Conservation (phyloP, 352 stramenopile genomes). For the Pythium dissotocum region DNA sequence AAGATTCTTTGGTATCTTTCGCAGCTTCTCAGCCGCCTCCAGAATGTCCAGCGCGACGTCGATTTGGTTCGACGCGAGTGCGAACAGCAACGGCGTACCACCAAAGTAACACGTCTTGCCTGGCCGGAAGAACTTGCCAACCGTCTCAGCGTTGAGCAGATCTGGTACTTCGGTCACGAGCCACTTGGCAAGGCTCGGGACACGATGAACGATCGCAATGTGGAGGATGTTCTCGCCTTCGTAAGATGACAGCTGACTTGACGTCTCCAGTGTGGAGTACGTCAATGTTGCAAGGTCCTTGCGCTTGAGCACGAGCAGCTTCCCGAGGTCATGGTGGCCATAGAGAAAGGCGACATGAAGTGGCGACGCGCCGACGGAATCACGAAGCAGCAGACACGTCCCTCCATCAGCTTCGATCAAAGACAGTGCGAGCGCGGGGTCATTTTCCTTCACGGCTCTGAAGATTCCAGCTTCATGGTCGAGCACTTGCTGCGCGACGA, state of each 20-base stretch:
- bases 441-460: conserved; percentile 47
- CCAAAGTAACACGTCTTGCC: conserved; percentile 65
- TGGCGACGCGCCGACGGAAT: conserved; percentile 50
- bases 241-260: conserved; percentile 43
- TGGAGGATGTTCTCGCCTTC: conserved; percentile 68
- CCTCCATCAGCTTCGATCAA: conserved; percentile 37
- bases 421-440: conserved; percentile 25
- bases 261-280: conserved; percentile 36
- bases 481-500: conserved; percentile 61
- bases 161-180: conserved; percentile 39
- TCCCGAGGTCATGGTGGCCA: conserved; percentile 56
- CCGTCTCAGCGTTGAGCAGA: conserved; percentile 46
- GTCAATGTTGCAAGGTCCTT: conserved; percentile 36
- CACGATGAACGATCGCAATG: conserved; percentile 61
- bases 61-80: conserved; percentile 55
- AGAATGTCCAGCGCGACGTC: conserved; percentile 43
- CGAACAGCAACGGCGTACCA: conserved; percentile 56
- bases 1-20: conserved; percentile 9
- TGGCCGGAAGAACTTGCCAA: conserved; percentile 52
- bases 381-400: conserved; percentile 39
- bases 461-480: conserved; percentile 65
- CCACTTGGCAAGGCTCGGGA: conserved; percentile 40
- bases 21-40: conserved; percentile 31
- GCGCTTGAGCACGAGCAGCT: conserved; percentile 37
- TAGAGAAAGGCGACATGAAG: conserved; percentile 62